Percentiles rank a stretch among this genome's conserved stretches.
phyloP scores from a whole-genome alignment of 1,284 basidiomycete genomes.

The Melampsora abietis-canadensis region DNA sequence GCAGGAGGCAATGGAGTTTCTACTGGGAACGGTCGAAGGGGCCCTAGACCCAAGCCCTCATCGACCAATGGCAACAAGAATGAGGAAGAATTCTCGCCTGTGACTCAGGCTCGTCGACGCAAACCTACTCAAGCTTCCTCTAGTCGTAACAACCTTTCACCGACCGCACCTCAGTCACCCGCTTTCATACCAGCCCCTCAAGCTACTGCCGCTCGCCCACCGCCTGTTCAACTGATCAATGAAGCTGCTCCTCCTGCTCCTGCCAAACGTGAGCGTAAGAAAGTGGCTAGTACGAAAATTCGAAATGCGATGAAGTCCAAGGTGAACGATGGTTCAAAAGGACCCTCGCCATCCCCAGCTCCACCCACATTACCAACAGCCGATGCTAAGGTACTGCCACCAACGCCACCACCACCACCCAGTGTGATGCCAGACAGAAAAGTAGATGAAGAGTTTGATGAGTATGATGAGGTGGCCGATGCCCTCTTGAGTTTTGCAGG shows the following conservation, averaged over 20 bases:
- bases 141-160: neutral
- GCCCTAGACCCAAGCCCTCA: neutral
- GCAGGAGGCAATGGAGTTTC: neutral
- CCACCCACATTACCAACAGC: constrained; percentile 4
- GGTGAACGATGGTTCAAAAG: constrained; percentile 16
- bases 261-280: constrained; percentile 36
- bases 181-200: neutral
- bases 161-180: neutral
- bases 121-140: neutral
- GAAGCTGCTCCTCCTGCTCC: neutral
- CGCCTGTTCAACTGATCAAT: constrained; percentile 1
- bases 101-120: neutral
- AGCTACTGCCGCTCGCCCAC: neutral
- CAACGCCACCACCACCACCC: neutral
- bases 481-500: constrained; percentile 35
- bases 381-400: neutral
- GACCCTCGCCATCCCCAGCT: constrained; percentile 31
- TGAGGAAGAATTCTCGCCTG: neutral
- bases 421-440: constrained; percentile 16
- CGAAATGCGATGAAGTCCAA: constrained; percentile 26
- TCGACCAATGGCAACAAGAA: neutral
- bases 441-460: constrained; percentile 38
- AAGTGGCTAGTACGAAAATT: constrained; percentile 31
- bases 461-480: constrained; percentile 41
- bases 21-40: neutral